Evolutionary conservation across 1,284 basidiomycete genomes (phyloP), one percentile per base, ranked within the genome.

Genomic region (Ceratobasidium sp.): DNA sequence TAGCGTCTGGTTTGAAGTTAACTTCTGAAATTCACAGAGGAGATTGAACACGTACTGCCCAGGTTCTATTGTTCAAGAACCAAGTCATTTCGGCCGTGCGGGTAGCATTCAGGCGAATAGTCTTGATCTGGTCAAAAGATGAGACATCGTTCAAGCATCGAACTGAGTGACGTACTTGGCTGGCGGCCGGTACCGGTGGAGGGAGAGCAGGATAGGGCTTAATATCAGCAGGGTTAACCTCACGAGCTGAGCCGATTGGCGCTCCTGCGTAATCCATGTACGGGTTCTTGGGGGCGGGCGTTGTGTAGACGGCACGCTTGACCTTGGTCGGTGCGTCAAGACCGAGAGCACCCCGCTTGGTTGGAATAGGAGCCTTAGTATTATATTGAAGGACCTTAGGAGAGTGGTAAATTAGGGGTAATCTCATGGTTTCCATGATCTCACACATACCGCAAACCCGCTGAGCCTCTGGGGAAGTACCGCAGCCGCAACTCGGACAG

Each of bases 391-490:
- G 55, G 2, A 73, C 70, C 70, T 73, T 7, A 13, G 4, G 5
- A 49, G 28, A 9, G 2, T 3, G 33, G 28, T 44, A 2, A 18
- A n/a, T 33, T 33, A n/a, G n/a, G n/a, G n/a, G n/a, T n/a, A n/a
- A n/a, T n/a, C n/a, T n/a, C n/a, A n/a, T n/a, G n/a, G n/a, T n/a
- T n/a, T n/a, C n/a, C n/a, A n/a, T n/a, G n/a, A 6, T 1, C 10
- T 58, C 39, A 46, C 42, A 40, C 77, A 58, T 23, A 77, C 76
- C 7, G 66, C 78, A 40, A 56, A 79, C 39, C 78, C 78, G 15
- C 75, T 71, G 20, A 79, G 77, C 33, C 68, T 60, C 33, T 79
- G 78, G 42, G 78, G 78, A 1, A 70, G 26, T 13, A 72, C 68
- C 1, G 63, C 55, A 7, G 76, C 78, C 5, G 78, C 64, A 40